Percentiles rank a stretch among this genome's conserved stretches.
Evolutionary conservation across 2,329 filamentous ascomycete species (phyloP).

Genomic region (Fusarium stilboides): DNA sequence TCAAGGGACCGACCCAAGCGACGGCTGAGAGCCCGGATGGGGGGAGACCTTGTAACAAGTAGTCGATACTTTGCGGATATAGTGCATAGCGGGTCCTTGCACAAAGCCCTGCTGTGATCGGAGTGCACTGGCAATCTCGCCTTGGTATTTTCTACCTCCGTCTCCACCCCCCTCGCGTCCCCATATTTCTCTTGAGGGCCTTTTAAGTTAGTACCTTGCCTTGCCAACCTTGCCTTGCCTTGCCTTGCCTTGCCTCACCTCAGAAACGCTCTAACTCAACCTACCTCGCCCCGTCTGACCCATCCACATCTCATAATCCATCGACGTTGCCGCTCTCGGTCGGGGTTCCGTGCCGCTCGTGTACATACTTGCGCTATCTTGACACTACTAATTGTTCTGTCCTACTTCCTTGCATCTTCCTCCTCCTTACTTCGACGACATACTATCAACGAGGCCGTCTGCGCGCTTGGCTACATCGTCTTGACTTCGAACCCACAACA

Average conservation of each 20-base stretch:
- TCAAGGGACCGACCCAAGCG: slow-evolving; percentile 37
- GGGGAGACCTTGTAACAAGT: slow-evolving; percentile 20
- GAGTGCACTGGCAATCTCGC: slow-evolving; percentile 21
- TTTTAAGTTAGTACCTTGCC: slow-evolving; percentile 41
- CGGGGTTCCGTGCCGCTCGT: slow-evolving; percentile 44
- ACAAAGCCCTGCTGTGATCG: slow-evolving; percentile 20
- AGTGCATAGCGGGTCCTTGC: slow-evolving; percentile 7
- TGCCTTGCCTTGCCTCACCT: slow-evolving; percentile 33
- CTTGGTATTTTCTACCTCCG: slow-evolving; percentile 34
- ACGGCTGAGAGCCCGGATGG: slow-evolving; percentile 29
- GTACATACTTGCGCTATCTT: slow-evolving; percentile 40
- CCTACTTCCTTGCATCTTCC: slow-evolving; percentile 26
- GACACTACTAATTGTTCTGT: slow-evolving; percentile 20
- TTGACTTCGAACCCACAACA: slow-evolving; percentile 21
- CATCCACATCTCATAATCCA: slow-evolving; percentile 44
- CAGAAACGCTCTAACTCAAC: slow-evolving; percentile 46
- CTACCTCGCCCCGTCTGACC: slow-evolving; percentile 48
- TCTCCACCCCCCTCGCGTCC: slow-evolving; percentile 24
- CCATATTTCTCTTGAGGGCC: slow-evolving; percentile 38
- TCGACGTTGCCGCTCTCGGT: slow-evolving; percentile 42
- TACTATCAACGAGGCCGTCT: slow-evolving; percentile 17
- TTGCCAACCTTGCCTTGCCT: slow-evolving; percentile 36
- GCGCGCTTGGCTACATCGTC: slow-evolving; percentile 19
- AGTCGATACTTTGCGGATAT: slow-evolving; percentile 26
- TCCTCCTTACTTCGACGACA: slow-evolving; percentile 6